Base-by-base conservation (phyloP, 2,329 filamentous ascomycete genomes). In the Fonsecaea multimorphosa region DNA sequence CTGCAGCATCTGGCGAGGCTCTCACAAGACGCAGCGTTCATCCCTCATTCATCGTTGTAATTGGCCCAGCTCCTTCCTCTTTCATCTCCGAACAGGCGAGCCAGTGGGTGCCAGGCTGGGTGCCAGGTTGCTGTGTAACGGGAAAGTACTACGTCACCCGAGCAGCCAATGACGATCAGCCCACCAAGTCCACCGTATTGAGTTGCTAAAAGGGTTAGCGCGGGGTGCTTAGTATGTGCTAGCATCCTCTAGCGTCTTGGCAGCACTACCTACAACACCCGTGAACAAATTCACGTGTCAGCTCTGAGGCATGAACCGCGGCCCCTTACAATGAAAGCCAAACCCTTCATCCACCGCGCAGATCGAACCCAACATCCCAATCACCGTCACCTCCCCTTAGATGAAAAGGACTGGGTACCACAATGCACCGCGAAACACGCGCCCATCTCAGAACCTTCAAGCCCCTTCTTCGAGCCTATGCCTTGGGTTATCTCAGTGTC, bases 401-500 rank as follows among this genome's bases (percentile, higher is more conserved):
- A 27, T 22, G 22, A 57, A 2, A 36, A 19, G 8, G 16, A 32
- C 24, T 22, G 31, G 8, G n/a, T 6, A 32, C 9, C 27, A 59
- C 8, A 46, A 60, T 65, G 66, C 31, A 57, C 46, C 32, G 32
- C n/a, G 31, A 51, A 9, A 32, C 11, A 34, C 32, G 29, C n/a
- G 32, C 63, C 32, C 49, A 65, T 32, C n/a, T 67, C 49, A 51
- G 27, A 11, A 38, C 60, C 62, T 59, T 70, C 34, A 70, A 67
- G 51, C 69, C 71, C 12, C 72, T 81, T 51, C 71, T 83, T 40
- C 79, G 79, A 59, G 82, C 82, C 29, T 84, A 83, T 71, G 79
- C 75, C 3, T 70, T 84, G 60, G 81, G 80, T 29, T 83, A 84
- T 74, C 67, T 83, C 38, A 83, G 81, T 34, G 78, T 76, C 51